A percentile compares a stretch with the other conserved stretches of the same genome.
phyloP scores from a whole-genome alignment of 768 basidiomycete species.

The Tulasnella sp. region DNA sequence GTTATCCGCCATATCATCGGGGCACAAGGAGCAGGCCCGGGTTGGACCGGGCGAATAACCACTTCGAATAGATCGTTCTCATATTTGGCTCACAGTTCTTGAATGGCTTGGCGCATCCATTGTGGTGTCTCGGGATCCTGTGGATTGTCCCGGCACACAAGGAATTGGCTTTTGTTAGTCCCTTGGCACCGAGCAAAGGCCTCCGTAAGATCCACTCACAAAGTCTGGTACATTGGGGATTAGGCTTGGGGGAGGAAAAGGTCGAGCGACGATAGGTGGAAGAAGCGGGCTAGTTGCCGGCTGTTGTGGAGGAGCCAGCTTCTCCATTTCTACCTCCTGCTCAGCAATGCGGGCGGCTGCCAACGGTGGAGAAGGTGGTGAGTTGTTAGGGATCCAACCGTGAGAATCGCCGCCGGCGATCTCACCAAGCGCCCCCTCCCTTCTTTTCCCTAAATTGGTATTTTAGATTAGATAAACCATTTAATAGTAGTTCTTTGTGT shows the following conservation, averaged over 20 bases:
- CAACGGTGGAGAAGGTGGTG: constrained; percentile 44
- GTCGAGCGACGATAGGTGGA: background rate
- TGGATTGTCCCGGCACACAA: background rate
- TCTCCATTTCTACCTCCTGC: no score
- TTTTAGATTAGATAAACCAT: no score
- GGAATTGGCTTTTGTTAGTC: background rate
- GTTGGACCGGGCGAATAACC: constrained; percentile 59
- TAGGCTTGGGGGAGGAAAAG: background rate
- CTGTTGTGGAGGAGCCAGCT: background rate
- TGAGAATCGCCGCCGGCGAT: no score
- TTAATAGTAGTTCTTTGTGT: no score
- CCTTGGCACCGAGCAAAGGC: background rate
- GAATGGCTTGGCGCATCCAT: constrained; percentile 47
- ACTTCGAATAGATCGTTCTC: constrained; percentile 83
- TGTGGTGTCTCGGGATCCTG: constrained; percentile 36
- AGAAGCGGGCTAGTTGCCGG: background rate
- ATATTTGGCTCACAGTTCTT: constrained; percentile 69
- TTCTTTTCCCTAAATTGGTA: no score
- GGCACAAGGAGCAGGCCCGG: constrained; percentile 52
- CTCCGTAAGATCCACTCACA: background rate
- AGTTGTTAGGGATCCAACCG: no score
- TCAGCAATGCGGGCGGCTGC: constrained; percentile 44
- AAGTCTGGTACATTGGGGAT: background rate
- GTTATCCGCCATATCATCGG: constrained; percentile 86
- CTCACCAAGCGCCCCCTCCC: no score